phyloP scores from a whole-genome alignment of 805 yeast genomes.

The Wickerhamiella kazuoi region DNA sequence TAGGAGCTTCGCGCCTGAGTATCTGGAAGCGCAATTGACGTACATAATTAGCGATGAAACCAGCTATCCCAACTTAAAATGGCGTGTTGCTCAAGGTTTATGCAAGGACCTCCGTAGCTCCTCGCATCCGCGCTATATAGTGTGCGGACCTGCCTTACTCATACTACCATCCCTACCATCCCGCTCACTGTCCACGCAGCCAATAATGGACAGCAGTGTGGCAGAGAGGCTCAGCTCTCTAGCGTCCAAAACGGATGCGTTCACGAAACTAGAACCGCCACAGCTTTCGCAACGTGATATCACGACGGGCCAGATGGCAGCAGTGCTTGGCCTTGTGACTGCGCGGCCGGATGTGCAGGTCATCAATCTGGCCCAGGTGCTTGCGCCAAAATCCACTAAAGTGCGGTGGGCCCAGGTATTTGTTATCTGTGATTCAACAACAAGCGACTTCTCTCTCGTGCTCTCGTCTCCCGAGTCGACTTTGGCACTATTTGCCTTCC shows the following conservation, averaged over 20 bases:
- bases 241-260: conserved; percentile 8
- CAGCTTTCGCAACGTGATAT: conserved; percentile 6
- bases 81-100: too few relatives aligned
- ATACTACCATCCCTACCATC: neutral
- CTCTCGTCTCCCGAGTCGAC: conserved; percentile 3
- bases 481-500: conserved; percentile 5
- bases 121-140: too few relatives aligned
- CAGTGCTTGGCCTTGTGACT: conserved; percentile 6
- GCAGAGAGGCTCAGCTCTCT: conserved; percentile 8
- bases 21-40: too few relatives aligned
- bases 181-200: neutral
- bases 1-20: too few relatives aligned
- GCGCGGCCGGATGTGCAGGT: conserved; percentile 8
- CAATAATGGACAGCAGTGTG: conserved; percentile 5
- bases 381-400: conserved; percentile 5
- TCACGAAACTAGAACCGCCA: conserved; percentile 5
- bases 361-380: conserved; percentile 4
- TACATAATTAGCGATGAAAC: too few relatives aligned
- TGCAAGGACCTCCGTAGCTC: too few relatives aligned
- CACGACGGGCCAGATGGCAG: conserved; percentile 6
- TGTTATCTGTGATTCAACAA: neutral
- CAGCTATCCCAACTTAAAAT: too few relatives aligned
- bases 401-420: conserved; percentile 5
- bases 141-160: neutral
- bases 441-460: neutral